Conservation (phyloP, 2,329 filamentous ascomycete genomes). For the Penicillium sp. region DNA sequence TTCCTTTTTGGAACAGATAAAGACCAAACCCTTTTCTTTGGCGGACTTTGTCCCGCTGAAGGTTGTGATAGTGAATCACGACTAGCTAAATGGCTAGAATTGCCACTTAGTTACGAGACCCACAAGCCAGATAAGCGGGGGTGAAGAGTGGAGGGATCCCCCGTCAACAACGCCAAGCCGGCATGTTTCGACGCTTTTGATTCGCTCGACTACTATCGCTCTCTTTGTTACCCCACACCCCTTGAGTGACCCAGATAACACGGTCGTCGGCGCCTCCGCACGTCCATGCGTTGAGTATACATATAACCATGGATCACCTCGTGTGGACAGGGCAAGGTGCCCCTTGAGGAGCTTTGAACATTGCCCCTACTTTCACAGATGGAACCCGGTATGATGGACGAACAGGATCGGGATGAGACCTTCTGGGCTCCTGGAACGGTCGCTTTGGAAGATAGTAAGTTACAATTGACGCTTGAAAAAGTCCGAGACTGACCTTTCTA, state of each 20-base stretch:
- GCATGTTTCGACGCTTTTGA: conserved; percentile 8
- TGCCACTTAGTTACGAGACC: not conserved
- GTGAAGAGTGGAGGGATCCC: not conserved
- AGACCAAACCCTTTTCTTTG: not conserved
- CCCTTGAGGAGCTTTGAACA: no score
- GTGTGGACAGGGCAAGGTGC: no score
- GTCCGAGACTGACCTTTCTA: not conserved
- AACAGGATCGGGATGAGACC: conserved; percentile 10
- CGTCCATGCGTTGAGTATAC: not conserved
- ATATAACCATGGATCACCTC: not conserved
- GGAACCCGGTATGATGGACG: conserved; percentile 9
- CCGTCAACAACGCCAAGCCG: conserved; percentile 10
- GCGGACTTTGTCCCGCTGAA: not conserved
- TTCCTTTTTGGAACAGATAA: not conserved
- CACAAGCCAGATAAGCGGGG: conserved; percentile 7
- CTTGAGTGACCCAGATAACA: conserved; percentile 11
- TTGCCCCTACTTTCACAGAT: not conserved
- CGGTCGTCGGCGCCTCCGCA: conserved; percentile 5
- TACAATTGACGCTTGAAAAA: not conserved
- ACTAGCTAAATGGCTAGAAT: not conserved
- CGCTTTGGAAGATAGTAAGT: conserved; percentile 21
- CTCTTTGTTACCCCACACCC: conserved; percentile 1
- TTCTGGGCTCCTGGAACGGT: conserved; percentile 24
- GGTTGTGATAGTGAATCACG: not conserved
- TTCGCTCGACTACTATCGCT: conserved; percentile 7